phyloP scores from a whole-genome alignment of 2,329 filamentous ascomycete species.

The Xenoacremonium recifei region DNA sequence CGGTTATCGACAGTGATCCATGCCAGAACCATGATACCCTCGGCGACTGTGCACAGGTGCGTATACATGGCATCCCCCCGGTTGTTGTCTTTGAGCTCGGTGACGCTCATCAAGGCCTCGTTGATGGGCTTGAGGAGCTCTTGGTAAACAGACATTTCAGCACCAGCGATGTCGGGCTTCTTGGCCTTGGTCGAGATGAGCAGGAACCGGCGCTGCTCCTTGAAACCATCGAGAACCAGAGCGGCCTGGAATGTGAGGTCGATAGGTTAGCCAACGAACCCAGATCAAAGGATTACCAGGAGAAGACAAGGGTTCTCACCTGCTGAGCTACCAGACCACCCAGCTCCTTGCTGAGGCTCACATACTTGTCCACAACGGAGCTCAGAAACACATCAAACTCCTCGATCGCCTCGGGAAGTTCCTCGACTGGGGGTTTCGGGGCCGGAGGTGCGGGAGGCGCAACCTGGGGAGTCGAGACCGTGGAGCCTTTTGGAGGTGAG shows the following conservation, averaged over 20 bases:
- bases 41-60: constrained; percentile 82
- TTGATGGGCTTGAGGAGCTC: constrained; percentile 86
- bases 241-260: constrained; percentile 38
- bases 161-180: constrained; percentile 71
- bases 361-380: constrained; percentile 73
- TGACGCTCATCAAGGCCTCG: constrained; percentile 74
- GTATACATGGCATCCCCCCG: constrained; percentile 72
- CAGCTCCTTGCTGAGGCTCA: constrained; percentile 73
- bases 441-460: constrained; percentile 39
- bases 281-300: not conserved
- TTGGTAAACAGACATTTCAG: constrained; percentile 64
- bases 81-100: constrained; percentile 79
- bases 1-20: constrained; percentile 87
- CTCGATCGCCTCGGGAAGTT: constrained; percentile 73
- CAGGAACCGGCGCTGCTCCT: constrained; percentile 83
- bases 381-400: constrained; percentile 83
- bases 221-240: constrained; percentile 64
- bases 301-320: constrained; percentile 53
- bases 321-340: constrained; percentile 79
- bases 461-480: constrained; percentile 23
- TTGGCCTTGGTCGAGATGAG: constrained; percentile 86
- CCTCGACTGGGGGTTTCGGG: constrained; percentile 45
- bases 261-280: not conserved
- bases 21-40: constrained; percentile 84
- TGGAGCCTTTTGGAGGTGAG: constrained; percentile 29